These are phyloP conservation scores for Saccharomycopsis oosterbeekiorum DNA, from an alignment of 805 yeast species.

Conservation along the genomic window DNA sequence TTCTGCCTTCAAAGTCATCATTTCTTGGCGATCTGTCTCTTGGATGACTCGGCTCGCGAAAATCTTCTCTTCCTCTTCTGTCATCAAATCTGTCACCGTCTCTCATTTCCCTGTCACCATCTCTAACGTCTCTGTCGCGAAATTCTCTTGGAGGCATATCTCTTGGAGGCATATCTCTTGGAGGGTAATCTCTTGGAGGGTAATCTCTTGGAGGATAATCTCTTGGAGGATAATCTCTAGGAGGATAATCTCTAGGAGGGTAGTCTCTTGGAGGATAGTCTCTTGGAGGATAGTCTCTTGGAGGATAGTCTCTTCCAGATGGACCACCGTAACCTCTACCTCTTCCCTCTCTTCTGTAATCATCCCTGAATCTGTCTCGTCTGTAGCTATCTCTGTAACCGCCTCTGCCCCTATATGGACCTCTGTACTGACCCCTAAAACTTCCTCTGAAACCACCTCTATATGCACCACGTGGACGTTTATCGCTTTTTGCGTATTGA, in stretches of 20 bases:
- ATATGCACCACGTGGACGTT: conserved; percentile 18
- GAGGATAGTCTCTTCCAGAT: neutral
- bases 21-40: conserved; percentile 5
- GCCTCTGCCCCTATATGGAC: conserved; percentile 11
- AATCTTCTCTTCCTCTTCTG: conserved; percentile 10
- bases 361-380: conserved; percentile 10
- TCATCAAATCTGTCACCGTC: conserved; percentile 2
- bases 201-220: conserved; percentile 10
- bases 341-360: conserved; percentile 10
- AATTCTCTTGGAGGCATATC: conserved; percentile 9
- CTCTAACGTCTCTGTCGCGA: conserved; percentile 7
- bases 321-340: conserved; percentile 5
- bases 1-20: conserved; percentile 5
- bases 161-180: conserved; percentile 7
- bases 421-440: conserved; percentile 9
- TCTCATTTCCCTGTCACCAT: conserved; percentile 6
- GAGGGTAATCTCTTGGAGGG: conserved; percentile 1
- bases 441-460: conserved; percentile 10
- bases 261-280: neutral
- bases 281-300: neutral
- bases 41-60: neutral
- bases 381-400: conserved; percentile 6
- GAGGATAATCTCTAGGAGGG: conserved; percentile 8
- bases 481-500: conserved; percentile 17
- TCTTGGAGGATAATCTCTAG: conserved; percentile 8